Conservation (phyloP, 352 stramenopile genomes). For the Phytopythium aichiense region DNA sequence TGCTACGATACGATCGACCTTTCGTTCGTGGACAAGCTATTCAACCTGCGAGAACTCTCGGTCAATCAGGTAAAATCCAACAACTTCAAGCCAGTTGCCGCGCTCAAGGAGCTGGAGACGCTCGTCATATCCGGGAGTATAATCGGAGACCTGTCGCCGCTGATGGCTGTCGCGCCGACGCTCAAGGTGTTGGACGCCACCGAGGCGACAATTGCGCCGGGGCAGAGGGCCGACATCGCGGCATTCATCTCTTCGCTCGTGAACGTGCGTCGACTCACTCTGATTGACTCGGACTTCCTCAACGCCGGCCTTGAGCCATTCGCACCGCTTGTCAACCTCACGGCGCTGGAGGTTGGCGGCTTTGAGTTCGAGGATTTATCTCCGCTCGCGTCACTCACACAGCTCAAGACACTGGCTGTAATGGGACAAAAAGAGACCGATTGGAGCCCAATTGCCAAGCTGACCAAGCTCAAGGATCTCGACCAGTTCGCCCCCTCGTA, state of each 20-base stretch:
- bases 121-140: background rate
- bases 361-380: background rate
- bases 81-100: background rate
- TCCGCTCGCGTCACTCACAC: background rate
- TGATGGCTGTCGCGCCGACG: background rate
- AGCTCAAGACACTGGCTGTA: background rate
- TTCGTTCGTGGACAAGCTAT: background rate
- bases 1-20: background rate
- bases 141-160: background rate
- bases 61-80: background rate
- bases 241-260: background rate
- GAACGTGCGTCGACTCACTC: background rate
- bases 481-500: background rate
- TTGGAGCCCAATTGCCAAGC: background rate
- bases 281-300: background rate
- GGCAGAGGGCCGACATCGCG: background rate
- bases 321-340: background rate
- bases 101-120: background rate
- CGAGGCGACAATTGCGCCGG: background rate
- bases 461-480: background rate
- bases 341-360: background rate
- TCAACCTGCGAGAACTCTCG: background rate
- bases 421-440: background rate
- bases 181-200: background rate
- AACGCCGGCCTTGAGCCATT: background rate